Percentiles rank a stretch among this genome's conserved stretches.
phyloP scores from a whole-genome alignment of 176 grass and related monocot species.

The Triticum aestivum region IWGSC_CS_RefSeq_v2.1 NC_057797.1:41465826-41466325 shows the following conservation, averaged over 20 bases:
- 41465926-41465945: not conserved
- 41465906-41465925: not conserved
- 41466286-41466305: not conserved
- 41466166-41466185: not conserved
- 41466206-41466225: not conserved
- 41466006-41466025: not conserved
- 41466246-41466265: not conserved
- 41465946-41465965: not conserved
- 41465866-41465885: not conserved
- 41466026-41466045: not conserved
- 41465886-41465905: not conserved
- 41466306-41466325: not conserved
- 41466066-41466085: not conserved
- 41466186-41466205: not conserved
- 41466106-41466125: not conserved
- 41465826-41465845: not conserved
- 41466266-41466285: rapidly evolving
- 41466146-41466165: not conserved
- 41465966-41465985: not conserved
- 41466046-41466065: not conserved
- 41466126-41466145: not conserved
- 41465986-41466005: not conserved
- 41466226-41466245: not conserved
- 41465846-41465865: not conserved
- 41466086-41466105: not conserved